Percentiles rank a stretch among this genome's conserved stretches.
phyloP scores from a whole-genome alignment of 1,139 yeast species.

The Nakaseomyces nivariensis region DNA sequence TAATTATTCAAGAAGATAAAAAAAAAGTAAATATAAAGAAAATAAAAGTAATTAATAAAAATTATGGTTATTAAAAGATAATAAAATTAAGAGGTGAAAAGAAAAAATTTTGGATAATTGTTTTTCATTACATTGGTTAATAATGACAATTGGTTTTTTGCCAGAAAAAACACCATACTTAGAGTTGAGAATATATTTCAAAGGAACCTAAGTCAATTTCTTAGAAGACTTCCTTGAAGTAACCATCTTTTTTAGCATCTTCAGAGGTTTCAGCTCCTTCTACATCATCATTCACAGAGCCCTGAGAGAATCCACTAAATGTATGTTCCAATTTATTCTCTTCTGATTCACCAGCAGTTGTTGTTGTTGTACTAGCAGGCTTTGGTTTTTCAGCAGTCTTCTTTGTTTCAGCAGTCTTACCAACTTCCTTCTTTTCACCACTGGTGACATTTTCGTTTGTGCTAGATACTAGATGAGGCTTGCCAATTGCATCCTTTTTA shows the following conservation, averaged over 20 bases:
- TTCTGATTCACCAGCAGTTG: not conserved
- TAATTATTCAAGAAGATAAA: not conserved
- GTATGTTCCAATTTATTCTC: constrained; percentile 6
- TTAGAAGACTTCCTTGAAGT: constrained; percentile 3
- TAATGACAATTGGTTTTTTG: not conserved
- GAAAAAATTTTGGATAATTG: no score
- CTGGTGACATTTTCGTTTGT: constrained; percentile 1
- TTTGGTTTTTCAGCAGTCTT: not conserved
- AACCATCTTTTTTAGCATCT: not conserved
- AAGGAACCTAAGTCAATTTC: not conserved
- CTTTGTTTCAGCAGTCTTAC: not conserved
- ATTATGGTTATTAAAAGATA: not conserved
- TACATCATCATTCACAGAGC: constrained; percentile 6
- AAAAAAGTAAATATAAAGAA: not conserved
- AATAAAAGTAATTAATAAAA: not conserved
- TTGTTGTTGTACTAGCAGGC: not conserved
- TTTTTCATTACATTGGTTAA: not conserved
- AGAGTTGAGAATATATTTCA: not conserved
- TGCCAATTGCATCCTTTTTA: not conserved
- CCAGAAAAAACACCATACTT: not conserved
- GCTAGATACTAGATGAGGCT: constrained; percentile 1
- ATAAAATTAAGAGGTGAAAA: not conserved
- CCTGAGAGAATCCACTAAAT: constrained; percentile 17
- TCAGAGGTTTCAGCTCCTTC: not conserved
- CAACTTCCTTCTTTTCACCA: not conserved